A percentile compares a stretch with the other conserved stretches of the same genome.
phyloP scores from a whole-genome alignment of 768 basidiomycete genomes.

The Rhodosporidiobolus sp. region DNA sequence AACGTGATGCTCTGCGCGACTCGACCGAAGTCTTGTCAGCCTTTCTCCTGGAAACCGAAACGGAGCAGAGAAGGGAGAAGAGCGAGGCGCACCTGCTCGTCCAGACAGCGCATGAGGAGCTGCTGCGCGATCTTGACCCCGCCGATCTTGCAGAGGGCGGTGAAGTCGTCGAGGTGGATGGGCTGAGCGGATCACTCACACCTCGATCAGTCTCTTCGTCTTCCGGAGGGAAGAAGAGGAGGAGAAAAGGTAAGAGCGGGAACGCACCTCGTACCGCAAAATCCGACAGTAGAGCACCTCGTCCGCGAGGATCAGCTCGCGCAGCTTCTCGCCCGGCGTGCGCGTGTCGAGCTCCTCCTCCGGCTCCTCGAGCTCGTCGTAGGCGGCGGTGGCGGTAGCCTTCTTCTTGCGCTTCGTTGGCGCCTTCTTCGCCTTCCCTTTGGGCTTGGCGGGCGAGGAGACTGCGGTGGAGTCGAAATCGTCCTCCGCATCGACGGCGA shows the following conservation, averaged over 20 bases:
- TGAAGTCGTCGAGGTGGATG: slow-evolving; percentile 35
- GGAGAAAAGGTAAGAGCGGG: background rate
- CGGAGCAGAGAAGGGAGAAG: no score
- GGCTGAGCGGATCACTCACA: slow-evolving; percentile 6
- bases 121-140: slow-evolving; percentile 30
- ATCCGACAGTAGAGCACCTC: slow-evolving; percentile 26
- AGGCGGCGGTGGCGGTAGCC: background rate
- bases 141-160: slow-evolving; percentile 3
- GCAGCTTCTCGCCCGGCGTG: slow-evolving; percentile 28
- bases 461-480: no score
- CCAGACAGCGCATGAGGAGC: slow-evolving; percentile 30
- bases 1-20: slow-evolving; percentile 26
- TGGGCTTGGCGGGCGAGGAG: no score
- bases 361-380: background rate
- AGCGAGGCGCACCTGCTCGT: slow-evolving; percentile 22
- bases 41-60: no score
- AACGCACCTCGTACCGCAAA: slow-evolving; percentile 37
- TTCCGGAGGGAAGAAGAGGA: rapidly evolving
- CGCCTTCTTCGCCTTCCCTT: background rate
- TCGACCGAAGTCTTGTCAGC: background rate
- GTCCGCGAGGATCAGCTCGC: slow-evolving; percentile 25
- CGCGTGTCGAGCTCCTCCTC: background rate
- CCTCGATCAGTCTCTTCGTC: no score
- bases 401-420: background rate
- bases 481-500: background rate